Evolutionary conservation across 495 filamentous ascomycete species (phyloP).

Genomic region (Aspergillus steynii): DNA sequence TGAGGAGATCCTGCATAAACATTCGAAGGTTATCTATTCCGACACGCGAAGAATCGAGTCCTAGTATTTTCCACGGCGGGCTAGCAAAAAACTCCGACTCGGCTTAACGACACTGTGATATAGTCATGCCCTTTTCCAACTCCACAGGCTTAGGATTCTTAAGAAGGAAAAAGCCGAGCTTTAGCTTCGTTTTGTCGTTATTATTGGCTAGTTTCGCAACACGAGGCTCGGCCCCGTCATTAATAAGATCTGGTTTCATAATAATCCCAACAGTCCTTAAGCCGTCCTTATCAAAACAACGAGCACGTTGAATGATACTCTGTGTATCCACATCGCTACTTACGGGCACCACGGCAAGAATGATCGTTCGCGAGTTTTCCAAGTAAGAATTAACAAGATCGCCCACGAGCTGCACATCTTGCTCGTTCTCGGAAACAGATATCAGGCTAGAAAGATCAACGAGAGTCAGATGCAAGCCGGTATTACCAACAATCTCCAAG

Average conservation of each 20-base stretch:
- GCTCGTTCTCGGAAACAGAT: conserved; percentile 28
- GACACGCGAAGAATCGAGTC: conserved; percentile 22
- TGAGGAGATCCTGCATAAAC: conserved; percentile 27
- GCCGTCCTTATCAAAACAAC: conserved; percentile 44
- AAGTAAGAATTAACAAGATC: conserved; percentile 34
- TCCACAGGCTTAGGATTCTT: conserved; percentile 38
- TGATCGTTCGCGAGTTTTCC: conserved; percentile 33
- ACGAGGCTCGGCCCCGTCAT: conserved; percentile 27
- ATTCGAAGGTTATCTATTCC: conserved; percentile 23
- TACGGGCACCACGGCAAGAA: conserved; percentile 45
- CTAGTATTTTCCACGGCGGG: conserved; percentile 19
- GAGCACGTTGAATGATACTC: conserved; percentile 44
- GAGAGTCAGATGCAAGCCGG: conserved; percentile 52
- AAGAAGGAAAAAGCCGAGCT: conserved; percentile 46
- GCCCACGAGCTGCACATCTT: conserved; percentile 30
- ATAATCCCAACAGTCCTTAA: conserved; percentile 56
- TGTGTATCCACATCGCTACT: conserved; percentile 54
- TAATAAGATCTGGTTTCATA: conserved; percentile 52
- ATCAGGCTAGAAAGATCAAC: conserved; percentile 57
- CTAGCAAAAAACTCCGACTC: conserved; percentile 24
- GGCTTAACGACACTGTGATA: conserved; percentile 2
- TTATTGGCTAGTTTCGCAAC: conserved; percentile 41
- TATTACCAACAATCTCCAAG: conserved; percentile 51
- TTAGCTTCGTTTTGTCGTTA: conserved; percentile 42
- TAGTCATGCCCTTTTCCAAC: conserved; percentile 12